Conservation (phyloP, 2,329 filamentous ascomycete genomes). For the Alternaria postmessia region DNA sequence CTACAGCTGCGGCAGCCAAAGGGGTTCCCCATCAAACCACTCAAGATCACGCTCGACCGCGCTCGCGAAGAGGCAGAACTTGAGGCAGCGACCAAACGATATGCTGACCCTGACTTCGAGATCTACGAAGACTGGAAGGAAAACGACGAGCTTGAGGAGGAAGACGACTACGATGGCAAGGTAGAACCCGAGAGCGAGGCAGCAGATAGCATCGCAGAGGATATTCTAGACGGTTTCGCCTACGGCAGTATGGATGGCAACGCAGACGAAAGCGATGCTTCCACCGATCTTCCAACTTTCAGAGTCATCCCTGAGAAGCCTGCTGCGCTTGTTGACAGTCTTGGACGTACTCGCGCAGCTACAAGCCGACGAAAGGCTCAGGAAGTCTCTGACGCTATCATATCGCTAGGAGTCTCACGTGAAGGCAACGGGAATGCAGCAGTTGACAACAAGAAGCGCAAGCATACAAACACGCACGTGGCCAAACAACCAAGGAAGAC, state of each 20-base stretch:
- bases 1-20: constrained; percentile 12
- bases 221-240: neutral
- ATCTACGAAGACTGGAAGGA: constrained; percentile 8
- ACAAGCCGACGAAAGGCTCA: constrained; percentile 8
- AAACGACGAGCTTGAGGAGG: neutral
- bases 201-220: neutral
- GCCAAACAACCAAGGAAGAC: constrained; percentile 1
- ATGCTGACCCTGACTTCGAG: constrained; percentile 1
- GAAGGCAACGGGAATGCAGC: neutral
- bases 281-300: neutral
- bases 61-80: constrained; percentile 9
- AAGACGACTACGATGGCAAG: neutral
- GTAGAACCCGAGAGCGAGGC: neutral
- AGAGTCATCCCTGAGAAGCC: neutral
- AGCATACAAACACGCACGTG: neutral
- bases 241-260: neutral
- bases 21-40: constrained; percentile 12
- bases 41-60: constrained; percentile 6
- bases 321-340: constrained; percentile 5
- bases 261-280: neutral
- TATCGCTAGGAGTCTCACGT: neutral
- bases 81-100: neutral
- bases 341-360: constrained; percentile 13
- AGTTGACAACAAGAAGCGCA: constrained; percentile 3
- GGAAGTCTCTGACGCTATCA: neutral